Percentiles rank a stretch among this genome's conserved stretches.
Evolutionary conservation across 1,284 basidiomycete species (phyloP).

Genomic region (Kwoniella shivajii): DNA sequence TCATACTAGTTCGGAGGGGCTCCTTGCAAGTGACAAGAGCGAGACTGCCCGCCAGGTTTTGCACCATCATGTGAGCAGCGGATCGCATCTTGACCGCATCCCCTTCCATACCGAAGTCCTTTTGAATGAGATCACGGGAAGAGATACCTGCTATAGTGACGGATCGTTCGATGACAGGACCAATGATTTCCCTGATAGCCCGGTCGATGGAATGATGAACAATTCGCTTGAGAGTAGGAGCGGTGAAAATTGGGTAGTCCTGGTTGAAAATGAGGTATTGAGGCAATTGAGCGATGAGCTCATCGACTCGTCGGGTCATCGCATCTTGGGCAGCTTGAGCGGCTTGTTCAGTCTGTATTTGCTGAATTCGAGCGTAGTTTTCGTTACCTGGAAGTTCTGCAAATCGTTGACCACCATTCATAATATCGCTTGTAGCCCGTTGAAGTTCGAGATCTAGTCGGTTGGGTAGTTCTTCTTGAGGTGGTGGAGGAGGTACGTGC

Average conservation of each 20-base stretch:
- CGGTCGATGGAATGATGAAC: constrained; percentile 90
- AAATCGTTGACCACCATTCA: constrained; percentile 38
- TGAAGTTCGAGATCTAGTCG: constrained; percentile 47
- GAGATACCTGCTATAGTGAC: constrained; percentile 99
- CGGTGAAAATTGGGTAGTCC: constrained; percentile 64
- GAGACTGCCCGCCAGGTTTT: constrained; percentile 93
- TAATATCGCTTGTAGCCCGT: constrained; percentile 37
- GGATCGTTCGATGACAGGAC: constrained; percentile 97
- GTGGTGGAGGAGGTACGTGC: constrained; percentile 48
- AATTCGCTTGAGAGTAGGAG: constrained; percentile 82
- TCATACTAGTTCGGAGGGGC: constrained; percentile 88
- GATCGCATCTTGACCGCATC: constrained; percentile 89
- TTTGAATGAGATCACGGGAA: constrained; percentile 89
- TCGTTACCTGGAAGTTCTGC: constrained; percentile 38
- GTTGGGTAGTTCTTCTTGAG: constrained; percentile 42
- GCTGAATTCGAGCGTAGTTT: constrained; percentile 48
- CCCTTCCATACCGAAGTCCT: constrained; percentile 94
- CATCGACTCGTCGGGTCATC: constrained; percentile 55
- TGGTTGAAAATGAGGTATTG: constrained; percentile 76
- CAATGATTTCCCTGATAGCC: constrained; percentile 95
- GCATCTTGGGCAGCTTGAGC: constrained; percentile 53
- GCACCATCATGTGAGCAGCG: constrained; percentile 94
- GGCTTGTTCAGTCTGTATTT: constrained; percentile 49
- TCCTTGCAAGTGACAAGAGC: constrained; percentile 99
- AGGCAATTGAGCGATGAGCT: constrained; percentile 69